Conservation (phyloP, 2,329 filamentous ascomycete genomes). For the Pseudophaeomoniella oleicola region DNA sequence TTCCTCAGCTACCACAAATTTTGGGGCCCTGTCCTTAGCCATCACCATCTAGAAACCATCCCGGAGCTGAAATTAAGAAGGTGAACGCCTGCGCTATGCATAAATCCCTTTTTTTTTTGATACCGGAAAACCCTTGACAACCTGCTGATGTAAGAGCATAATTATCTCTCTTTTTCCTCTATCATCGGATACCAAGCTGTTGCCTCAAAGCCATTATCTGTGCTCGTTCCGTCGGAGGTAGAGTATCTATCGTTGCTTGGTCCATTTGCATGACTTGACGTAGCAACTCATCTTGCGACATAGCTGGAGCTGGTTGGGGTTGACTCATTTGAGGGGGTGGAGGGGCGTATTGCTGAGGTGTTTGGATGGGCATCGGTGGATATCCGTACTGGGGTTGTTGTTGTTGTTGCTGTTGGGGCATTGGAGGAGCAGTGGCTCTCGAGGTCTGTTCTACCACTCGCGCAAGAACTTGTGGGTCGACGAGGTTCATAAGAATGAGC, state of each 20-base stretch:
- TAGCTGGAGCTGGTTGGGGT: slow-evolving; percentile 21
- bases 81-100: too few species aligned
- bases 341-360: slow-evolving; percentile 19
- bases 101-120: too few species aligned
- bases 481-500: slow-evolving; percentile 79
- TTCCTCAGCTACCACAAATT: too few species aligned
- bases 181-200: slow-evolving; percentile 29
- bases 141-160: background rate
- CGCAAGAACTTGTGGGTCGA: slow-evolving; percentile 69
- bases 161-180: background rate
- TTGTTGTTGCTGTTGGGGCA: slow-evolving; percentile 16
- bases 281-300: slow-evolving; percentile 54
- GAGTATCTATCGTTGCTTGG: slow-evolving; percentile 62
- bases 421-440: slow-evolving; percentile 21
- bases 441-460: slow-evolving; percentile 57
- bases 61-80: too few species aligned
- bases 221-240: slow-evolving; percentile 59
- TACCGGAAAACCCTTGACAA: too few species aligned
- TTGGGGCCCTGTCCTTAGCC: too few species aligned
- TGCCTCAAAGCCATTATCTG: slow-evolving; percentile 69
- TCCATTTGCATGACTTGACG: slow-evolving; percentile 69
- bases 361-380: slow-evolving; percentile 10
- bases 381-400: slow-evolving; percentile 10
- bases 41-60: too few species aligned
- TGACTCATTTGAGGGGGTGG: slow-evolving; percentile 14